Base-by-base conservation (phyloP, 176 grass and related monocot species). In the Typha latifolia region DNA sequence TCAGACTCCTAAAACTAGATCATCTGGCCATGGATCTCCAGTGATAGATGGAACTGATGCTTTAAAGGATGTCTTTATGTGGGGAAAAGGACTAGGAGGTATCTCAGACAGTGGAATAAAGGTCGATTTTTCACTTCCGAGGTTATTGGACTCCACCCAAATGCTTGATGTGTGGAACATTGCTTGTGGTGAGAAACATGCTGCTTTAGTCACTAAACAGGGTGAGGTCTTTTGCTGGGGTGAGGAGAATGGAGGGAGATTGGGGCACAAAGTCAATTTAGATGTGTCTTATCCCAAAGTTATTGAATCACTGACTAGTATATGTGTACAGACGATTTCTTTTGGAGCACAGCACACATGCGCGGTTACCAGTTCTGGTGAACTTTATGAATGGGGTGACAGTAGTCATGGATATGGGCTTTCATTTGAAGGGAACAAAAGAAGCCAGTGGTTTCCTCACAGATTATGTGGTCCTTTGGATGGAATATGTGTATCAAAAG, bases 151-250 rank as follows among this genome's bases (percentile, higher is more conserved):
- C 48, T 81, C 71, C 1, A 79, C 84, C 13, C 61, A 78, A 70
- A 82, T 72, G 63, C 65, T 99, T 72, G 84, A 99, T 69, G 78
- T 90, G 48, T 80, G 84, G 72, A 99, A 64, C 29, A 66, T 90
- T 69, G 73, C 74, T 16, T 90, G 94, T 76, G 94, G 94, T 32
- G 86, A 99, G 63, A 85, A 80, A 66, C 83, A 93, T 51, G 76
- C 89, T 52, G 94, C 94, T 51, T 68, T 93, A 81, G 79, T 99
- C 75, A 99, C 89, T 49, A 99, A 90, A 72, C 81, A 87, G 62
- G 94, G 94, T 50, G 84, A 99, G 69, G 86, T 99, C 47, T 99
- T 99, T 68, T 90, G 85, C 32, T 99, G 94, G 94, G 89, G 89
- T 23, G 79, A 83, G 77, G 94, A 90, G 37, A 85, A 77, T 47